These are phyloP conservation scores for Paxillus rubicundulus DNA, from an alignment of 768 basidiomycete species.

Conservation along the genomic window DNA sequence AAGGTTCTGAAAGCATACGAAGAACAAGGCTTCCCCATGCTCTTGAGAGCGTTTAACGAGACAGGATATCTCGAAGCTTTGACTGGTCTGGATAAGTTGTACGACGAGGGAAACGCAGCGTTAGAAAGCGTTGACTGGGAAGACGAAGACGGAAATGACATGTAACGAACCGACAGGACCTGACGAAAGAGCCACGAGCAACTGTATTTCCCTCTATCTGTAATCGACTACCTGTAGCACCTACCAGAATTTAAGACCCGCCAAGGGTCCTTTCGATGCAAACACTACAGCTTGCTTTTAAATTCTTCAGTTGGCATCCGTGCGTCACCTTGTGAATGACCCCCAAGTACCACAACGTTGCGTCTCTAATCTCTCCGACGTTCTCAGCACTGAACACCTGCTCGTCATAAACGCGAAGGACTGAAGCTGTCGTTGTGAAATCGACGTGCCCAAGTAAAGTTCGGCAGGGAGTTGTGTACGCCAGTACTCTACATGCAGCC, in stretches of 20 bases:
- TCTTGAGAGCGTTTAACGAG: slow-evolving; percentile 82
- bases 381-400: slow-evolving; percentile 40
- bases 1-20: slow-evolving; percentile 85
- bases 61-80: slow-evolving; percentile 66
- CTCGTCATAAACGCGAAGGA: slow-evolving; percentile 39
- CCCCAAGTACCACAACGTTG: slow-evolving; percentile 27
- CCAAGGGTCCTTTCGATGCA: no score
- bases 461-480: slow-evolving; percentile 27
- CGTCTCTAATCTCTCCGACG: slow-evolving; percentile 38
- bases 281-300: no score
- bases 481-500: slow-evolving; percentile 5
- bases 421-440: slow-evolving; percentile 31
- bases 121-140: slow-evolving; percentile 78
- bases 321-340: background rate
- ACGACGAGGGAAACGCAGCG: slow-evolving; percentile 68
- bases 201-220: no score
- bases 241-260: no score
- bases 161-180: no score
- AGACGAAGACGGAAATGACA: slow-evolving; percentile 42
- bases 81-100: slow-evolving; percentile 77
- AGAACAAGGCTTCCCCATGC: slow-evolving; percentile 73
- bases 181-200: no score
- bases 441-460: slow-evolving; percentile 40
- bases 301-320: background rate
- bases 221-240: no score